A percentile compares a stretch with the other conserved stretches of the same genome.
Evolutionary conservation across 106 monocot species (phyloP).

Genomic region (Apostasia shenzhenica): DNA sequence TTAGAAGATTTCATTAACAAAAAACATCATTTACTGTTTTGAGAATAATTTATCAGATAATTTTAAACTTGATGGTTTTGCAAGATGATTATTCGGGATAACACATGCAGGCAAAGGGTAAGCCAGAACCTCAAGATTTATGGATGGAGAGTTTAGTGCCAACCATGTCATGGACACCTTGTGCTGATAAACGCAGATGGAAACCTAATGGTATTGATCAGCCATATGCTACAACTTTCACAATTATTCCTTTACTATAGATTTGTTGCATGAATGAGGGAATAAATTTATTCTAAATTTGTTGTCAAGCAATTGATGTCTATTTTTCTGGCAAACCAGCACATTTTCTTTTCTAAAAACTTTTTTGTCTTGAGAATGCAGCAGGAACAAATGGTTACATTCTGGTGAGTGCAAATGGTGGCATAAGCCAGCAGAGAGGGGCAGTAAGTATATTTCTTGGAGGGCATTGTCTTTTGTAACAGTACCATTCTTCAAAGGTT

Average conservation of each 20-base stretch:
- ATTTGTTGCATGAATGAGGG: background rate
- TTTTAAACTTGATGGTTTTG: background rate
- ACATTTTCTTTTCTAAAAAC: background rate
- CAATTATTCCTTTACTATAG: too few relatives aligned
- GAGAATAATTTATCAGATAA: background rate
- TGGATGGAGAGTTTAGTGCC: slow-evolving; percentile 66
- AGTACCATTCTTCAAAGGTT: background rate
- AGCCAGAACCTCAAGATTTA: slow-evolving; percentile 57
- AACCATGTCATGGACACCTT: slow-evolving; percentile 69
- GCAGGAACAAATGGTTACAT: slow-evolving; percentile 79
- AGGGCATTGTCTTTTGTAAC: background rate
- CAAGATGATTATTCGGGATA: slow-evolving; percentile 1
- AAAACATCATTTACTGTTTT: background rate
- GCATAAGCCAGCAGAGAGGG: slow-evolving; percentile 92
- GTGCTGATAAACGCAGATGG: slow-evolving; percentile 55
- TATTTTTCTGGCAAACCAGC: background rate
- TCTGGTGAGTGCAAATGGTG: slow-evolving; percentile 94
- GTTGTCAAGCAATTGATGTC: background rate
- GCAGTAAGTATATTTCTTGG: slow-evolving; percentile 53
- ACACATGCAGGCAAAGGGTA: slow-evolving; percentile 39
- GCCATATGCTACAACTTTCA: background rate
- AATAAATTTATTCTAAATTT: background rate
- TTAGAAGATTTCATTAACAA: background rate
- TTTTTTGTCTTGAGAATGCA: slow-evolving; percentile 15
- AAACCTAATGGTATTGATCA: slow-evolving; percentile 40